Percentiles rank a stretch among this genome's conserved stretches.
Conservation (phyloP, 495 filamentous ascomycete genomes). For the Penicillium pulvis region DNA sequence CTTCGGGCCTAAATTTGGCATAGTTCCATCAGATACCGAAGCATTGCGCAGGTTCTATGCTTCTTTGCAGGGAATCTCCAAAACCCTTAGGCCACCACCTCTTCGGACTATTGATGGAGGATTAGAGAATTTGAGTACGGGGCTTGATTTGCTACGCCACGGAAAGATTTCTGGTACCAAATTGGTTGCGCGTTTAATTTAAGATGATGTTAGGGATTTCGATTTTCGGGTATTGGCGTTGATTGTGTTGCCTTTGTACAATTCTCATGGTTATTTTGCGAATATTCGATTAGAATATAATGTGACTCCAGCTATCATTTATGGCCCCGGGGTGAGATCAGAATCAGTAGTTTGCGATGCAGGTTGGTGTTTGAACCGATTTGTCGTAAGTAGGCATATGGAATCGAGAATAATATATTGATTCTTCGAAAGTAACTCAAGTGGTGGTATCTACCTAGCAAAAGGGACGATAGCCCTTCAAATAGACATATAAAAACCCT, state of each 20-base stretch:
- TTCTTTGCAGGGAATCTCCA: slow-evolving; percentile 4
- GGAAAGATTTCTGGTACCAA: slow-evolving; percentile 21
- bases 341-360: no score
- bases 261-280: not conserved
- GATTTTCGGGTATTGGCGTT: not conserved
- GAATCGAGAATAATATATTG: not conserved
- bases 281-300: no score
- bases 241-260: not conserved
- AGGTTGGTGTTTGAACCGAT: no score
- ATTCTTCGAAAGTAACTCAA: not conserved
- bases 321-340: no score
- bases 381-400: no score
- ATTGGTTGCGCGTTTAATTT: slow-evolving; percentile 9
- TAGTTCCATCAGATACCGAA: slow-evolving; percentile 15
- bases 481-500: not conserved
- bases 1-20: slow-evolving; percentile 23
- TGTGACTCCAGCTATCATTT: no score
- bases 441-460: not conserved
- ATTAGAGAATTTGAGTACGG: slow-evolving; percentile 11
- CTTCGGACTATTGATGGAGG: slow-evolving; percentile 13
- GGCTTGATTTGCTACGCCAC: slow-evolving; percentile 21
- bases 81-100: slow-evolving; percentile 16
- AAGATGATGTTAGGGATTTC: not conserved
- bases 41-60: slow-evolving; percentile 20
- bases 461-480: not conserved